Evolutionary conservation across 1,284 basidiomycete species (phyloP).

Genomic region (Ustilago loliicola): DNA sequence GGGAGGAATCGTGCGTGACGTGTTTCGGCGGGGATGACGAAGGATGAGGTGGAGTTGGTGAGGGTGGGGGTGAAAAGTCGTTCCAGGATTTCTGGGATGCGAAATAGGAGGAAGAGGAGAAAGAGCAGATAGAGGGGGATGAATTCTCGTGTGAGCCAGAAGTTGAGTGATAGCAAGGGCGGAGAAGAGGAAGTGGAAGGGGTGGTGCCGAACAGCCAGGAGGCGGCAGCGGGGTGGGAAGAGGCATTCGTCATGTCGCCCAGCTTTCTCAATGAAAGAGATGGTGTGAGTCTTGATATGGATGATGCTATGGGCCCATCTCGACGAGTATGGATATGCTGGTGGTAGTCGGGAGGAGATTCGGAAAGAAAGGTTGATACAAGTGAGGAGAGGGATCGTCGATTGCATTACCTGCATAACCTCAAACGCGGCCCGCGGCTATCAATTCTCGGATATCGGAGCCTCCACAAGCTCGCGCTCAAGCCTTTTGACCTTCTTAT

Average conservation of each 20-base stretch:
- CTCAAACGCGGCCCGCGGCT: neutral
- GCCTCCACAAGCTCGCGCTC: slow-evolving; percentile 2
- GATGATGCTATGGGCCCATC: neutral
- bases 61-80: slow-evolving; percentile 7
- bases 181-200: neutral
- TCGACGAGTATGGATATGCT: neutral
- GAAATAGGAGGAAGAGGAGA: neutral
- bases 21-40: slow-evolving; percentile 44
- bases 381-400: neutral
- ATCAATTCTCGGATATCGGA: slow-evolving; percentile 3
- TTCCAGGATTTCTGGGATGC: slow-evolving; percentile 28
- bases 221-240: neutral
- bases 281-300: neutral
- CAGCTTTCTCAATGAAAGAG: neutral
- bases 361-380: neutral
- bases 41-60: slow-evolving; percentile 21
- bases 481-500: neutral
- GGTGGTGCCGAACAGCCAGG: neutral
- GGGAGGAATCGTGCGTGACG: slow-evolving; percentile 77
- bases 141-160: neutral
- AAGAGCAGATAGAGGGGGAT: slow-evolving; percentile 29
- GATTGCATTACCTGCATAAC: neutral
- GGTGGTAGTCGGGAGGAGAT: neutral
- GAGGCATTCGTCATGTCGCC: slow-evolving; percentile 13
- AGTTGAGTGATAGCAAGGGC: slow-evolving; percentile 11